Conservation (phyloP, 805 yeast species). For the Saturnispora dispora region DNA sequence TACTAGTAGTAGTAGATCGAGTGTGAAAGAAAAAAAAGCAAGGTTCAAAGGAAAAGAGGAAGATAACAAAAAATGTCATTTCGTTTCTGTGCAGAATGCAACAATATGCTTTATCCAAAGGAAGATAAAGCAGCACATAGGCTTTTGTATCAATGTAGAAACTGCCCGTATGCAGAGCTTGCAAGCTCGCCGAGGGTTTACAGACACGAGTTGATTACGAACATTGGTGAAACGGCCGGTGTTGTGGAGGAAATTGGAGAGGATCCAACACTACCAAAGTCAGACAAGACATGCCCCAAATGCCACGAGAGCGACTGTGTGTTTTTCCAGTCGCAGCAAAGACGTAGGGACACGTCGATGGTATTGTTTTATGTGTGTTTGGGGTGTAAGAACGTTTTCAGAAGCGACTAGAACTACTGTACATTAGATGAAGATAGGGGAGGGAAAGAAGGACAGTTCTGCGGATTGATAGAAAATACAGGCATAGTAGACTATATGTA, state of each 20-base stretch:
- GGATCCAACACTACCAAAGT: constrained; percentile 96
- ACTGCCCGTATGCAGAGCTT: constrained; percentile 86
- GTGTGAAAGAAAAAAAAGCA: too few species aligned
- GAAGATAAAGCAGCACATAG: constrained; percentile 79
- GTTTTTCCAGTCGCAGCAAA: constrained; percentile 93
- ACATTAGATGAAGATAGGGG: neutral
- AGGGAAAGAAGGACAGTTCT: too few species aligned
- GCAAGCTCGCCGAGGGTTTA: constrained; percentile 84
- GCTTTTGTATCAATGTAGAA: constrained; percentile 84
- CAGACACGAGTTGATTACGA: constrained; percentile 85
- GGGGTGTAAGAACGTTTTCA: constrained; percentile 70
- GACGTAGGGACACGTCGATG: constrained; percentile 93
- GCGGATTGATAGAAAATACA: too few species aligned
- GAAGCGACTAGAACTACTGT: constrained; percentile 15
- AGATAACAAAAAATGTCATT: constrained; percentile 44
- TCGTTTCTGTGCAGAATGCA: constrained; percentile 93
- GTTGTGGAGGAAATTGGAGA: constrained; percentile 91
- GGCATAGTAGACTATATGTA: neutral
- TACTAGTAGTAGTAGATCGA: too few species aligned
- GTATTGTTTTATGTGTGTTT: constrained; percentile 86
- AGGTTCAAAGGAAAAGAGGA: too few species aligned
- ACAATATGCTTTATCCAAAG: constrained; percentile 95
- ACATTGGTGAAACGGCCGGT: constrained; percentile 94
- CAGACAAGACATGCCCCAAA: constrained; percentile 86
- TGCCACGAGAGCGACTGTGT: constrained; percentile 88